Conservation (phyloP, 2,329 filamentous ascomycete species). For the Stenocarpella maydis region DNA sequence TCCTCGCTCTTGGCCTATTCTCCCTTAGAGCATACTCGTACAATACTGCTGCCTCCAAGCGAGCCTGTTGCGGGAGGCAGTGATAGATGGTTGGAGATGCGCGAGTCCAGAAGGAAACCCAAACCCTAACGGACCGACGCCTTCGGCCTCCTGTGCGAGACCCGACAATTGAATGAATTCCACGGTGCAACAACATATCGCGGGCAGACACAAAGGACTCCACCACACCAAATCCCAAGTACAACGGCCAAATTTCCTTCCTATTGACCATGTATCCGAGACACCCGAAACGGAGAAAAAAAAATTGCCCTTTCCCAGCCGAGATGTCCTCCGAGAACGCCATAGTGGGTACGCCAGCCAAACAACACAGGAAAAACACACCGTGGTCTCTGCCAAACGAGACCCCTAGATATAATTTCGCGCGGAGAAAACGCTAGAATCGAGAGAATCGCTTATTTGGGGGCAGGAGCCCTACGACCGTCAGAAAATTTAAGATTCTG, state of each 20-base stretch:
- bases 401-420: conserved; percentile 5
- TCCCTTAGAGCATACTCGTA: conserved; percentile 12
- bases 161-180: not conserved
- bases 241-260: conserved; percentile 10
- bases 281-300: too few relatives aligned
- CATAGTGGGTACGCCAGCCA: conserved; percentile 5
- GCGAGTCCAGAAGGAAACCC: not conserved
- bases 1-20: not conserved
- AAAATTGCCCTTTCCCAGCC: not conserved
- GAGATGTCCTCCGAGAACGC: conserved; percentile 2
- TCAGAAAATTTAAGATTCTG: conserved; percentile 30
- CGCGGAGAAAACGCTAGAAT: conserved; percentile 16
- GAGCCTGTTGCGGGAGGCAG: conserved; percentile 16
- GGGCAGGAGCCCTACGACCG: conserved; percentile 33
- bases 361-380: not conserved
- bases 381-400: not conserved
- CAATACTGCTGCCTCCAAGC: conserved; percentile 2
- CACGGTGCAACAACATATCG: not conserved
- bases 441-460: conserved; percentile 27
- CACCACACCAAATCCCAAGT: not conserved
- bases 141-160: not conserved
- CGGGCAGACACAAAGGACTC: not conserved
- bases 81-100: conserved; percentile 15
- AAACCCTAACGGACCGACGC: not conserved
- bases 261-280: not conserved